A percentile compares a stretch with the other conserved stretches of the same genome.
Conservation (phyloP, 805 yeast genomes). For the Candida gorgasii region DNA sequence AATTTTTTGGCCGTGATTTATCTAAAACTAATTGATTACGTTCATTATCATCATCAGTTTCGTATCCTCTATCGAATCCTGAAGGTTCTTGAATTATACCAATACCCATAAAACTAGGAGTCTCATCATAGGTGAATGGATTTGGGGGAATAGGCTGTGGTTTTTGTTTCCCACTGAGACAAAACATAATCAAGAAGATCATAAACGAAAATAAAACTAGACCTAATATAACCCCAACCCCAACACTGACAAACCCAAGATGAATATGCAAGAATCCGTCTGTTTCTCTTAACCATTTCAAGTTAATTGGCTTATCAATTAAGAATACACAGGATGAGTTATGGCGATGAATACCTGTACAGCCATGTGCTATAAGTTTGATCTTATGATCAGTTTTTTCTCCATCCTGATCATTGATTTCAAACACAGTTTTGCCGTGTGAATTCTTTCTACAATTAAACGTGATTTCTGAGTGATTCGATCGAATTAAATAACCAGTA, state of each 20-base stretch:
- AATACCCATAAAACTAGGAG: conserved; percentile 41
- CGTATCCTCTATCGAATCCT: conserved; percentile 39
- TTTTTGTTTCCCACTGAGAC: conserved; percentile 17
- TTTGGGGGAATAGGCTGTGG: conserved; percentile 13
- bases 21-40: conserved; percentile 32
- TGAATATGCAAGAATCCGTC: conserved; percentile 54
- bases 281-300: conserved; percentile 57
- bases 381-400: conserved; percentile 47
- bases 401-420: conserved; percentile 9
- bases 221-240: conserved; percentile 67
- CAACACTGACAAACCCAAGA: conserved; percentile 67
- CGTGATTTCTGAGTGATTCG: conserved; percentile 44
- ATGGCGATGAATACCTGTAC: conserved; percentile 39
- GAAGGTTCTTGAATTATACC: conserved; percentile 21
- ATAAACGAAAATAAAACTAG: conserved; percentile 39
- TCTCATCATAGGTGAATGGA: conserved; percentile 13
- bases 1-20: conserved; percentile 17
- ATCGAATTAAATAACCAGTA: conserved; percentile 43
- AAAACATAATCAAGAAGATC: conserved; percentile 22
- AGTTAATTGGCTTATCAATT: conserved; percentile 66
- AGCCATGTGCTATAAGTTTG: conserved; percentile 60
- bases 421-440: conserved; percentile 11
- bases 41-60: conserved; percentile 45
- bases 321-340: conserved; percentile 53
- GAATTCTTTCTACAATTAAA: conserved; percentile 21